Evolutionary conservation across 2,329 filamentous ascomycete genomes (phyloP), one percentile per base, ranked within the genome.

Genomic region (Lizonia empirigonia): DNA sequence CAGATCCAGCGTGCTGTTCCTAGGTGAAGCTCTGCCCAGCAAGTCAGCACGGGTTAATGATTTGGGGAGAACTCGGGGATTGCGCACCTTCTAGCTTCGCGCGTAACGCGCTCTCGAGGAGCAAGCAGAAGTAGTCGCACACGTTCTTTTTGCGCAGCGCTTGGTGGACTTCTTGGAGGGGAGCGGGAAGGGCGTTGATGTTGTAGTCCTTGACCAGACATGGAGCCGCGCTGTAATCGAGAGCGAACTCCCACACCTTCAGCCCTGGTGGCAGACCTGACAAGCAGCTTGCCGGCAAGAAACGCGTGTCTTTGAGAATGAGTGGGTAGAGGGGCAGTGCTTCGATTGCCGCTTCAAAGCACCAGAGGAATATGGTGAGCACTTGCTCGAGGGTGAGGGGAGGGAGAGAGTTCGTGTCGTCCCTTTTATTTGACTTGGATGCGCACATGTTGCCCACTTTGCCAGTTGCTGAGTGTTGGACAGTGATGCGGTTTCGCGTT

Each of bases 301-400:
- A 20, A 7, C 16, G 29, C 3, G 30, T 34, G 18, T n/a, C 15
- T n/a, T 22, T 36, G 45, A 44, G 36, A 22, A 24, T 9, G 12
- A 20, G 26, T 10, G 8, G 37, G 12, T 27, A 7, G 15, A 34
- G 23, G 15, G 45, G 44, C 8, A 30, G 3, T 23, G 44, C 24
- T 10, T 51, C 34, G 15, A 45, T 41, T 18, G 47, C 40, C 27
- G 50, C 47, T 23, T 56, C 50, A 47, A 53, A 52, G 23, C 50
- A 56, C 19, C 40, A 24, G 5, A 52, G 44, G 13, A 45, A 36
- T 22, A 54, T 19, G 19, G 42, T 24, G 20, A 59, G 23, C n/a
- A 49, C 32, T 27, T 56, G 39, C 20, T 42, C 6, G 24, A 55
- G 9, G 27, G 38, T 9, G 16, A 44, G 39, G 24, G 29, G 16